Evolutionary conservation across 1,284 basidiomycete genomes (phyloP), one percentile per base, ranked within the genome.

Genomic region (Marasmius fiardii): DNA sequence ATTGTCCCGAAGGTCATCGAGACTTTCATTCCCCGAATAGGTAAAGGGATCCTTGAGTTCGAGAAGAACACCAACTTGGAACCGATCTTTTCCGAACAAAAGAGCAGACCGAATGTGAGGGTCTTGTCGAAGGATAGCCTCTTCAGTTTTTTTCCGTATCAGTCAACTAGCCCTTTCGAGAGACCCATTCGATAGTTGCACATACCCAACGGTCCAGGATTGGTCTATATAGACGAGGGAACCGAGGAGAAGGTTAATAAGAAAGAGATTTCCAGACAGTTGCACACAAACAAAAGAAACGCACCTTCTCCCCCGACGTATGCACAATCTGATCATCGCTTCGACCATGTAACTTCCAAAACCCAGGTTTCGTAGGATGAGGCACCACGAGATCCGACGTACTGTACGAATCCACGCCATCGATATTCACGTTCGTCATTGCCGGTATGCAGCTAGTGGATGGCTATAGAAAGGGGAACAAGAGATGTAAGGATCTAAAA

Each of bases 251-350:
- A n/a, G n/a, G 49, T 35, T 49, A 71, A 51, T 55, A 18, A 12
- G 56, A 56, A 58, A 61, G 3, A 24, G 10, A 10, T 16, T 2
- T 49, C 11, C 21, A 24, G 14, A 10, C 14, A 14, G 14, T 28
- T 50, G n/a, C n/a, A n/a, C n/a, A n/a, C 39, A 5, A 50, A 23
- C 47, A 33, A 16, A 24, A 12, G 11, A 21, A n/a, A 11, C 12
- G 35, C 1, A 77, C 77, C 71, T 81, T 81, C 60, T 81, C 79
- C 11, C 80, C 80, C 3, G 75, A 80, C 11, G 68, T 73, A 47
- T 77, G 74, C 60, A 80, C 78, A 37, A 82, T 77, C 60, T 81
- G 79, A 59, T 82, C 80, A 56, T 82, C 80, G 4, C 67, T 65
- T 7, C 81, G 68, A 0, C 80, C 79, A 41, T 64, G 70, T n/a